These are phyloP conservation scores for Penicillium fimorum DNA, from an alignment of 495 filamentous ascomycete species.

Conservation along the genomic window DNA sequence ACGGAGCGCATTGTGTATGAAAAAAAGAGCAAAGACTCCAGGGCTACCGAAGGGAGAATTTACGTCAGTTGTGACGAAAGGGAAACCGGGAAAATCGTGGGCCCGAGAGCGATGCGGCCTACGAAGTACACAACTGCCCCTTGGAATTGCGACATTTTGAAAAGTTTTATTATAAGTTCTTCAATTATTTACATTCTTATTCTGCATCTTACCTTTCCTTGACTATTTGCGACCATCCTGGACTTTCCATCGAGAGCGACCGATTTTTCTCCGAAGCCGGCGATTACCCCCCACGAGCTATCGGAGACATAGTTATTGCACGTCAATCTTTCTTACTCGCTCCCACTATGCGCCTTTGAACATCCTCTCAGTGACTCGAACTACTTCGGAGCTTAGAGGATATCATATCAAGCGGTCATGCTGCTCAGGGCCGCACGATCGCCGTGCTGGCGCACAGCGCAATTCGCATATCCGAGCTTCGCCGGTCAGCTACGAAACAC, in stretches of 20 bases:
- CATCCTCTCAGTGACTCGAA: background rate
- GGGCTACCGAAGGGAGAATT: slow-evolving; percentile 17
- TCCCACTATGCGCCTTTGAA: slow-evolving; percentile 35
- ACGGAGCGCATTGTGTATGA: slow-evolving; percentile 37
- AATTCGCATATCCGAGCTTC: slow-evolving; percentile 30
- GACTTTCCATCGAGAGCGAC: background rate
- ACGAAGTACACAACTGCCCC: slow-evolving; percentile 20
- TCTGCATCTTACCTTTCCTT: background rate
- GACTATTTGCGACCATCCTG: background rate
- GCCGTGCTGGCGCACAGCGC: slow-evolving; percentile 41
- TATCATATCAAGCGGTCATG: slow-evolving; percentile 30
- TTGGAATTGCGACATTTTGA: slow-evolving; percentile 23
- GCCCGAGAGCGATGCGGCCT: slow-evolving; percentile 21
- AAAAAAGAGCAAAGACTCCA: slow-evolving; percentile 10
- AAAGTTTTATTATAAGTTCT: slow-evolving; percentile 1
- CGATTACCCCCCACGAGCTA: slow-evolving; percentile 28
- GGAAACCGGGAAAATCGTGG: slow-evolving; percentile 31
- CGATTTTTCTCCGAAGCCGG: slow-evolving; percentile 44
- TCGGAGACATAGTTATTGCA: slow-evolving; percentile 20
- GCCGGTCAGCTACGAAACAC: slow-evolving; percentile 31
- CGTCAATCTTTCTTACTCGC: slow-evolving; percentile 14
- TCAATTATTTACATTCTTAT: background rate
- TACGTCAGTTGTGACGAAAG: slow-evolving; percentile 34
- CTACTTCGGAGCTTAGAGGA: background rate
- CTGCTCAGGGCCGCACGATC: slow-evolving; percentile 46